Evolutionary conservation across 768 basidiomycete genomes (phyloP).

Genomic region (Rhizopogon roseolus): DNA sequence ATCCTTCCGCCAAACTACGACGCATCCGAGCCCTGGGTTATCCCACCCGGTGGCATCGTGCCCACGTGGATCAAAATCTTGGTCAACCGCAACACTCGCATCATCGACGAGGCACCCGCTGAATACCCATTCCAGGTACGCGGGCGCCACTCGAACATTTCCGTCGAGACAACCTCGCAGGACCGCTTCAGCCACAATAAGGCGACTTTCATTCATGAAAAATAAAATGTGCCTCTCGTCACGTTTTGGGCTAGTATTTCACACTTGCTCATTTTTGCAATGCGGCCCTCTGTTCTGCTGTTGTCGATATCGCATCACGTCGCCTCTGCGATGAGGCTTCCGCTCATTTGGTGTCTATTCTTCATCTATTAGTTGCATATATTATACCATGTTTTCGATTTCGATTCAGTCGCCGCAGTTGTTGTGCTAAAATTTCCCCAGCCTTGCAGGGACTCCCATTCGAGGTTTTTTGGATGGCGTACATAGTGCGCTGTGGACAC

Average conservation of each 20-base stretch:
- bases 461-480: neutral
- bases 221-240: conserved; percentile 7
- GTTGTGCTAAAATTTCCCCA: neutral
- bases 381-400: neutral
- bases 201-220: conserved; percentile 23
- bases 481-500: neutral
- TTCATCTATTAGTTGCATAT: neutral
- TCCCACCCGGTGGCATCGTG: conserved; percentile 67
- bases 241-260: neutral
- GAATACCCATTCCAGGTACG: conserved; percentile 29
- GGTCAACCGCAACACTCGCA: conserved; percentile 7
- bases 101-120: neutral
- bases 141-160: conserved; percentile 26
- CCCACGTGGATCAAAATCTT: conserved; percentile 54
- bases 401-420: neutral
- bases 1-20: conserved; percentile 63
- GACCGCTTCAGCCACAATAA: conserved; percentile 18
- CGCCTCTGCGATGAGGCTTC: neutral
- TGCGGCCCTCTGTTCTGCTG: neutral
- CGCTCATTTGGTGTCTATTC: neutral
- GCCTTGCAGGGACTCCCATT: too few species aligned
- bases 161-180: conserved; percentile 27
- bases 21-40: conserved; percentile 59
- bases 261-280: neutral
- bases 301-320: neutral